Conservation (phyloP, 2,329 filamentous ascomycete genomes). For the Calonectria crousiana region DNA sequence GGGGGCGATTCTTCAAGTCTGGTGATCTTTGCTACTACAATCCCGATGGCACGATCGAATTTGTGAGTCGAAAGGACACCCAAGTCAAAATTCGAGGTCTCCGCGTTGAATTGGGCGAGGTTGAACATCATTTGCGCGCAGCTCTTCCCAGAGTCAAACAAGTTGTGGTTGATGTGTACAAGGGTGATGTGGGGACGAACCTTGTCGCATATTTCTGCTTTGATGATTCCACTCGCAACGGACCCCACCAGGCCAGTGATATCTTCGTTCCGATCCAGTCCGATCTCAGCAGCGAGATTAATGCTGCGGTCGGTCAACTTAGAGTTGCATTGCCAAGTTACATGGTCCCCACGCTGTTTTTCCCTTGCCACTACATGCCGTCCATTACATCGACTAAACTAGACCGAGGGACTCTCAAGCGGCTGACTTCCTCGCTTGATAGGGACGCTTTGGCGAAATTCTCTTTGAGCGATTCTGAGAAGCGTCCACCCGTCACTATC, state of each 20-base stretch:
- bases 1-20: constrained; percentile 34
- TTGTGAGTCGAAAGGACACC: constrained; percentile 63
- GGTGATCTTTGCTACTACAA: constrained; percentile 44
- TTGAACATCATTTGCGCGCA: constrained; percentile 26
- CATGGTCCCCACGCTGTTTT: constrained; percentile 35
- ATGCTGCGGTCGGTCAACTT: background rate
- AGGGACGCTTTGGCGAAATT: constrained; percentile 11
- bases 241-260: background rate
- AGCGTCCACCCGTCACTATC: background rate
- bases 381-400: constrained; percentile 31
- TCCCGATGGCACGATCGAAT: constrained; percentile 51
- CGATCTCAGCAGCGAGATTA: background rate
- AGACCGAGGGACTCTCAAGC: constrained; percentile 27
- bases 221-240: background rate
- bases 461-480: background rate
- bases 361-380: constrained; percentile 29
- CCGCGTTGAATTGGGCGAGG: constrained; percentile 57
- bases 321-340: constrained; percentile 24
- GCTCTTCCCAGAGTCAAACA: background rate
- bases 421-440: constrained; percentile 13
- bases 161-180: constrained; percentile 11
- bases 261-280: background rate
- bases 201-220: background rate
- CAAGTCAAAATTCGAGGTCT: constrained; percentile 70
- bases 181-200: background rate